Evolutionary conservation across 2,329 filamentous ascomycete species (phyloP).

Genomic region (Fusarium dimerum): DNA sequence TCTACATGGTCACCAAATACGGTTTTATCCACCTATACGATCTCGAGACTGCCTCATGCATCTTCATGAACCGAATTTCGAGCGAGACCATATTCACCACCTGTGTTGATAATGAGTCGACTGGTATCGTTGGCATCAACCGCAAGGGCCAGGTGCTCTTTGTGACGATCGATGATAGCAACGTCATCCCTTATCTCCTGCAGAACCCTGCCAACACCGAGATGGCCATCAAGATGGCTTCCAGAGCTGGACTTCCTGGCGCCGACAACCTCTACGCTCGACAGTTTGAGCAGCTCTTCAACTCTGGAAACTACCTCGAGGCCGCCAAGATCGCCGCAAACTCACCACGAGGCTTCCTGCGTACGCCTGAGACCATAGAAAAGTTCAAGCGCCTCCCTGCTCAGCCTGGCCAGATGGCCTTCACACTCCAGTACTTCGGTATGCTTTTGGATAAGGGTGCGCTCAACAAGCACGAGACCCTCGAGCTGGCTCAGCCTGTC

Average conservation of each 20-base stretch:
- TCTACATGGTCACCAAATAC: slow-evolving; percentile 98
- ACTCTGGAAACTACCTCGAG: slow-evolving; percentile 76
- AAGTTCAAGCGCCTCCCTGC: slow-evolving; percentile 86
- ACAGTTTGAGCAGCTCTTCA: slow-evolving; percentile 88
- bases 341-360: slow-evolving; percentile 92
- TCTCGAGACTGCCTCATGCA: slow-evolving; percentile 89
- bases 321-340: slow-evolving; percentile 96
- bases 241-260: slow-evolving; percentile 87
- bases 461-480: slow-evolving; percentile 88
- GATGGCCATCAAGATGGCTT: slow-evolving; percentile 94
- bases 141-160: slow-evolving; percentile 95
- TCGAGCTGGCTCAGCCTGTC: slow-evolving; percentile 91
- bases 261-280: slow-evolving; percentile 91
- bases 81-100: slow-evolving; percentile 99
- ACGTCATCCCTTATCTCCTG: slow-evolving; percentile 89
- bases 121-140: slow-evolving; percentile 92
- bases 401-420: slow-evolving; percentile 83
- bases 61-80: slow-evolving; percentile 99
- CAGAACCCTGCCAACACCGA: slow-evolving; percentile 94
- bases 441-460: slow-evolving; percentile 94
- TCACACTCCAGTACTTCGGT: slow-evolving; percentile 96
- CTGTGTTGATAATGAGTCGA: slow-evolving; percentile 77
- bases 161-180: slow-evolving; percentile 89
- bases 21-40: slow-evolving; percentile 99
- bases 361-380: slow-evolving; percentile 93